Conservation (phyloP, 345 rosid species). For the Dipteronia sinensis region DNA sequence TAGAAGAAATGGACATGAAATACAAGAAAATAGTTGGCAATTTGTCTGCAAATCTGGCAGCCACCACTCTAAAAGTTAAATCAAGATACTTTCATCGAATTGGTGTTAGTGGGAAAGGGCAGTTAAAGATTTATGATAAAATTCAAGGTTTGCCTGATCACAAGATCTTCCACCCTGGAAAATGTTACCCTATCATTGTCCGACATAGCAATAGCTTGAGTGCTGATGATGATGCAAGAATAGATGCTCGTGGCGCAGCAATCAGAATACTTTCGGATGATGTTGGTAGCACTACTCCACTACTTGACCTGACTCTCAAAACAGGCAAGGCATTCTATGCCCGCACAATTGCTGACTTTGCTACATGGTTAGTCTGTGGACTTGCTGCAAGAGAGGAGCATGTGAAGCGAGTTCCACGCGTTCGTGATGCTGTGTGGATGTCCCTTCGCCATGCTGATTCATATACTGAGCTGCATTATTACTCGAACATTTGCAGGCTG, state of each 20-base stretch:
- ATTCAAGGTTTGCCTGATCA: conserved; percentile 55
- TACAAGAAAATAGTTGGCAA: conserved; percentile 72
- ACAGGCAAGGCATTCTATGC: conserved; percentile 74
- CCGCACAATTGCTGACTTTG: conserved; percentile 60
- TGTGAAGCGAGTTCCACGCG: conserved; percentile 54
- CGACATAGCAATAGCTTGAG: conserved; percentile 74
- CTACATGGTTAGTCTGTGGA: conserved; percentile 73
- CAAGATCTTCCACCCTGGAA: conserved; percentile 52
- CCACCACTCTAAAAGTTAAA: conserved; percentile 62
- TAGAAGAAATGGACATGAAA: conserved; percentile 69
- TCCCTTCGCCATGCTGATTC: conserved; percentile 56
- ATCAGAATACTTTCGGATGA: conserved; percentile 50
- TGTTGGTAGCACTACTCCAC: conserved; percentile 18
- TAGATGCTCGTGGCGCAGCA: conserved; percentile 69
- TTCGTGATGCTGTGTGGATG: conserved; percentile 66
- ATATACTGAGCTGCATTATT: conserved; percentile 55
- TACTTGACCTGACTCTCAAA: conserved; percentile 65
- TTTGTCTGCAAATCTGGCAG: conserved; percentile 56
- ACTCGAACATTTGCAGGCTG: conserved; percentile 61
- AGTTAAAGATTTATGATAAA: conserved; percentile 45
- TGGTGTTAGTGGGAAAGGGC: conserved; percentile 59
- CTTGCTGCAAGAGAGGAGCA: conserved; percentile 65
- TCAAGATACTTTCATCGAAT: conserved; percentile 70
- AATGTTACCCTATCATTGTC: conserved; percentile 45
- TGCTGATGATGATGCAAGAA: conserved; percentile 71